Evolutionary conservation across 2,329 filamentous ascomycete species (phyloP).

Genomic region (Colletotrichum sp.): DNA sequence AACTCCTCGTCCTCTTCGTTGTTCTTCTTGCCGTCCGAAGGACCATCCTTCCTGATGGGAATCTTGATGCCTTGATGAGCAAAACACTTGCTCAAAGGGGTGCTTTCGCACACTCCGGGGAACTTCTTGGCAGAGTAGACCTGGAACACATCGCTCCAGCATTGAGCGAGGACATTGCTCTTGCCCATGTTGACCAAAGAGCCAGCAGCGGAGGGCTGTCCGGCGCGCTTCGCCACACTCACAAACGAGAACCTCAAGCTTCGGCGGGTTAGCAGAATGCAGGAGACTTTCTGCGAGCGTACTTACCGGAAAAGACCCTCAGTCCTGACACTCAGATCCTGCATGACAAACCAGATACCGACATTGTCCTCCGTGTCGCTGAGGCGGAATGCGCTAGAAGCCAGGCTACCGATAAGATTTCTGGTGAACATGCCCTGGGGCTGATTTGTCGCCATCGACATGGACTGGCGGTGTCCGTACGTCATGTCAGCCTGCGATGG

Average conservation of each 20-base stretch:
- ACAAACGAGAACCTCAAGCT: slow-evolving; percentile 78
- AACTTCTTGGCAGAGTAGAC: slow-evolving; percentile 99
- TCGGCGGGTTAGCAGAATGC: neutral
- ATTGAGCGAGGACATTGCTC: slow-evolving; percentile 82
- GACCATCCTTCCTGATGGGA: slow-evolving; percentile 84
- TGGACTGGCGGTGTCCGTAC: slow-evolving; percentile 30
- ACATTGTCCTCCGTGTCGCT: slow-evolving; percentile 80
- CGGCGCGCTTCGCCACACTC: slow-evolving; percentile 61
- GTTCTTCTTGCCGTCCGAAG: slow-evolving; percentile 51
- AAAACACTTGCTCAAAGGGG: slow-evolving; percentile 88
- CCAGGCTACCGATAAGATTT: slow-evolving; percentile 91
- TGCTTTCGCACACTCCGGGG: slow-evolving; percentile 95
- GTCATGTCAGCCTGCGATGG: slow-evolving; percentile 30
- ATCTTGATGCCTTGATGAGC: slow-evolving; percentile 96
- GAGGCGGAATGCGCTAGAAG: slow-evolving; percentile 86
- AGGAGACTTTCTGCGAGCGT: neutral
- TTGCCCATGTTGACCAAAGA: slow-evolving; percentile 72
- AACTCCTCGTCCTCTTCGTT: slow-evolving; percentile 58
- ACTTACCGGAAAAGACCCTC: slow-evolving; percentile 87
- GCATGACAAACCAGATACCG: slow-evolving; percentile 96
- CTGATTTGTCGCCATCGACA: slow-evolving; percentile 47
- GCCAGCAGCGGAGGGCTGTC: slow-evolving; percentile 41
- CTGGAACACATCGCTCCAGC: slow-evolving; percentile 88
- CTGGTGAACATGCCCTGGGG: slow-evolving; percentile 89
- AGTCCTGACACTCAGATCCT: slow-evolving; percentile 92